phyloP scores from a whole-genome alignment of 2,329 filamentous ascomycete genomes.

The Penicillium sp. region DNA sequence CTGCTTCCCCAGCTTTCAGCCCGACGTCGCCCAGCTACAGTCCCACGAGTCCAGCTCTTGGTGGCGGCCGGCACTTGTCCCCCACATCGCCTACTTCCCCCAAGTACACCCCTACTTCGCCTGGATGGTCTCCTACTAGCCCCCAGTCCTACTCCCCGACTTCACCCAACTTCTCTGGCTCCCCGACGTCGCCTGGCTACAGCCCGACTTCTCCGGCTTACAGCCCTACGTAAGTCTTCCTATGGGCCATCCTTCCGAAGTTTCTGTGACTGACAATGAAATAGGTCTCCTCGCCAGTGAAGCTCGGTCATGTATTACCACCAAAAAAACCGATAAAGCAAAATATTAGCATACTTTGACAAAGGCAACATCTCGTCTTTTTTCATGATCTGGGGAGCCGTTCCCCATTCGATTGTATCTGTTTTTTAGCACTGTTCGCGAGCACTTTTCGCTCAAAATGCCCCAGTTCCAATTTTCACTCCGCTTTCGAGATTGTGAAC shows the following conservation, averaged over 20 bases:
- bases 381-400: conserved; percentile 31
- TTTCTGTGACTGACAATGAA: conserved; percentile 15
- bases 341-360: conserved; percentile 36
- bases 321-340: conserved; percentile 27
- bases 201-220: conserved; percentile 44
- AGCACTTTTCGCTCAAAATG: conserved; percentile 17
- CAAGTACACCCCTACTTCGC: conserved; percentile 55
- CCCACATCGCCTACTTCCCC: conserved; percentile 49
- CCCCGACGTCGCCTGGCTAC: conserved; percentile 43
- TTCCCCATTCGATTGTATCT: conserved; percentile 33
- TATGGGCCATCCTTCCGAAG: not conserved
- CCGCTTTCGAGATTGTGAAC: conserved; percentile 31
- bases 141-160: conserved; percentile 50
- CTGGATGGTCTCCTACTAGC: conserved; percentile 47
- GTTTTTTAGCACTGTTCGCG: conserved; percentile 23
- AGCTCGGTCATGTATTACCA: conserved; percentile 37
- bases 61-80: conserved; percentile 41
- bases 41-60: conserved; percentile 50
- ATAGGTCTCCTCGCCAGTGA: conserved; percentile 43
- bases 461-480: conserved; percentile 21
- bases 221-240: conserved; percentile 39
- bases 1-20: conserved; percentile 49
- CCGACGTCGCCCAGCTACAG: conserved; percentile 58
- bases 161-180: conserved; percentile 47
- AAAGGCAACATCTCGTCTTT: conserved; percentile 31